A percentile compares a stretch with the other conserved stretches of the same genome.
Conservation (phyloP, 495 filamentous ascomycete species). For the Penicillium robsamsonii region DNA sequence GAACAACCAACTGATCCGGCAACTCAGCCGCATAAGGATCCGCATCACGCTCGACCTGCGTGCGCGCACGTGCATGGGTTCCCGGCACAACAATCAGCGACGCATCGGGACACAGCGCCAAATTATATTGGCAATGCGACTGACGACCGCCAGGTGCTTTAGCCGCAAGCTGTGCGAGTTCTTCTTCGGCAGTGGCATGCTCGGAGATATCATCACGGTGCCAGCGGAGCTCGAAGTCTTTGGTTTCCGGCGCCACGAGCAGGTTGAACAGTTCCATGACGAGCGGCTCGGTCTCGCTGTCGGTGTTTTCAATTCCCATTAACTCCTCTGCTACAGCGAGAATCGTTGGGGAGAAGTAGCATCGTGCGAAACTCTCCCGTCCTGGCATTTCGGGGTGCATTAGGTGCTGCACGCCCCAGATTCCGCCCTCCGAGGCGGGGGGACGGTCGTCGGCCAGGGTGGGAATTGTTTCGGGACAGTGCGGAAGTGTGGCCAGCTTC, state of each 20-base stretch:
- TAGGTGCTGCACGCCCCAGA: slow-evolving; percentile 86
- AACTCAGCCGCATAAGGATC: slow-evolving; percentile 55
- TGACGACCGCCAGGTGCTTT: slow-evolving; percentile 47
- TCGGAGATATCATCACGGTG: slow-evolving; percentile 74
- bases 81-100: slow-evolving; percentile 70
- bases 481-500: slow-evolving; percentile 73
- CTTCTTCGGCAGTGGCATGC: slow-evolving; percentile 53
- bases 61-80: slow-evolving; percentile 63
- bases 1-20: slow-evolving; percentile 61
- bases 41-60: slow-evolving; percentile 60
- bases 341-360: slow-evolving; percentile 66
- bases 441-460: slow-evolving; percentile 60
- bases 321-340: slow-evolving; percentile 56
- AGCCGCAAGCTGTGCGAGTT: slow-evolving; percentile 41
- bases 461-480: slow-evolving; percentile 86
- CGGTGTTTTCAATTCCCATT: slow-evolving; percentile 37
- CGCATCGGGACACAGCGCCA: slow-evolving; percentile 66
- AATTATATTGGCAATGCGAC: slow-evolving; percentile 76
- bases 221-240: slow-evolving; percentile 68
- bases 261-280: slow-evolving; percentile 82
- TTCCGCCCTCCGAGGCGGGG: slow-evolving; percentile 56
- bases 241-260: slow-evolving; percentile 62
- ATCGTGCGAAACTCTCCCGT: slow-evolving; percentile 51
- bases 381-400: slow-evolving; percentile 65
- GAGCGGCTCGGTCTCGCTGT: slow-evolving; percentile 43